A percentile compares a stretch with the other conserved stretches of the same genome.
Evolutionary conservation across 78 protist species (phyloP).

Genomic region (Guillardia theta): DNA sequence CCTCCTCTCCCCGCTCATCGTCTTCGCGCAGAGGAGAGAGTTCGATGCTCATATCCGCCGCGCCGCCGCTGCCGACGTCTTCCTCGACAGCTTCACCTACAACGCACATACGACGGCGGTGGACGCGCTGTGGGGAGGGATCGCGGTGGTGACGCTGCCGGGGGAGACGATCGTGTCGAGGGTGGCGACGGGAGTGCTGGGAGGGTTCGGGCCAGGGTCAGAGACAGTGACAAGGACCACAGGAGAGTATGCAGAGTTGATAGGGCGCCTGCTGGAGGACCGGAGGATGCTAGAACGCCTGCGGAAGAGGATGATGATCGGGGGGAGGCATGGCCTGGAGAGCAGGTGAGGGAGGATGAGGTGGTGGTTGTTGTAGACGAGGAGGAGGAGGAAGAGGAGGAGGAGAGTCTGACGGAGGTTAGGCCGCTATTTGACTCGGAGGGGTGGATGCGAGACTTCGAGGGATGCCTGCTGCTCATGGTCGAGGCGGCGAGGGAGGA

Average conservation of each 20-base stretch:
- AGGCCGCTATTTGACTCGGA: not conserved
- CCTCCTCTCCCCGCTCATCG: not conserved
- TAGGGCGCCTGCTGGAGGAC: not conserved
- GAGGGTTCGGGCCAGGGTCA: not conserved
- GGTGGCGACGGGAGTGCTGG: not conserved
- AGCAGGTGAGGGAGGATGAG: not conserved
- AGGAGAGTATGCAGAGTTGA: not conserved
- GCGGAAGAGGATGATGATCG: not conserved
- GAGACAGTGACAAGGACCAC: not conserved
- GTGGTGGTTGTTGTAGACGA: not conserved
- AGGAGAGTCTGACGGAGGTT: not conserved
- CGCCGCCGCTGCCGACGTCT: not conserved
- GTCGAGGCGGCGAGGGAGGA: not conserved
- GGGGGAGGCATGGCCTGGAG: not conserved
- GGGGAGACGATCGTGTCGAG: not conserved
- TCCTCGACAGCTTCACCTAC: slow-evolving; percentile 21
- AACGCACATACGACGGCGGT: slow-evolving; percentile 18
- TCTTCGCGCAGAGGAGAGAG: not conserved
- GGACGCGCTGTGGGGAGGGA: not conserved
- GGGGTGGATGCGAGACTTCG: not conserved
- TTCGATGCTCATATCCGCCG: not conserved
- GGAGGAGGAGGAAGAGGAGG: not conserved
- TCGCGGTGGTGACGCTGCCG: not conserved
- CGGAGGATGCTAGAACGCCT: not conserved
- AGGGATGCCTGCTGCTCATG: not conserved